Percentiles rank a stretch among this genome's conserved stretches.
Evolutionary conservation across 129 eudicot genomes (phyloP).

Genomic region (Tagetes patula): DNA sequence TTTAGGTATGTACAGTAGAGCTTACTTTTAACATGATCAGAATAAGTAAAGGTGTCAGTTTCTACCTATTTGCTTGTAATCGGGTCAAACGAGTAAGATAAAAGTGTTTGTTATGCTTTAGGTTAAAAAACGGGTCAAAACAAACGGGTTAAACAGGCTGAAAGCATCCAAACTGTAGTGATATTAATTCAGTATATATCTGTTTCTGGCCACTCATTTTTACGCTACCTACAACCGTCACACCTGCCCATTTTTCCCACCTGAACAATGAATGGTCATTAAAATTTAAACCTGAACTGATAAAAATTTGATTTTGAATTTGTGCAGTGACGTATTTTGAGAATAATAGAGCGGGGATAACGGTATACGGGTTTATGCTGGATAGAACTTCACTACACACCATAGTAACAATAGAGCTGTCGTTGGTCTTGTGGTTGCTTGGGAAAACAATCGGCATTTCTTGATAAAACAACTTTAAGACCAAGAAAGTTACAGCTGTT

Average conservation of each 20-base stretch:
- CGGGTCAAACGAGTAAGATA: not conserved
- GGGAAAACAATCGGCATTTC: conserved; percentile 55
- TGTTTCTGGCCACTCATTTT: not conserved
- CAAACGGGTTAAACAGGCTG: not conserved
- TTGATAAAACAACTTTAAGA: conserved; percentile 11
- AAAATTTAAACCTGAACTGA: not conserved
- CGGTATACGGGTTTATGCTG: conserved; percentile 68
- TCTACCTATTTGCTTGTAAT: not conserved
- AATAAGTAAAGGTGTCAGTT: not conserved
- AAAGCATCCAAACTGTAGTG: not conserved
- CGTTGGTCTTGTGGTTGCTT: conserved; percentile 65
- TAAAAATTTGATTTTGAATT: not conserved
- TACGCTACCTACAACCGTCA: not conserved
- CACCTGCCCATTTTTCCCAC: not conserved
- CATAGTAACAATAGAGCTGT: conserved; percentile 52
- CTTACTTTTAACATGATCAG: not conserved
- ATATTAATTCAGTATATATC: not conserved
- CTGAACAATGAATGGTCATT: not conserved
- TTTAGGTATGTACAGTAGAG: conserved; percentile 45
- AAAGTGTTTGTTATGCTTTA: not conserved
- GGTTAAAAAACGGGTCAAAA: no score
- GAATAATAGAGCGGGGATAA: conserved; percentile 68
- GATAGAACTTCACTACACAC: conserved; percentile 62
- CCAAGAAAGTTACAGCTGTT: not conserved
- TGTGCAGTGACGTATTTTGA: conserved; percentile 67